phyloP scores from a whole-genome alignment of 1,139 yeast genomes.

The Yamadazyma atlantica region DNA sequence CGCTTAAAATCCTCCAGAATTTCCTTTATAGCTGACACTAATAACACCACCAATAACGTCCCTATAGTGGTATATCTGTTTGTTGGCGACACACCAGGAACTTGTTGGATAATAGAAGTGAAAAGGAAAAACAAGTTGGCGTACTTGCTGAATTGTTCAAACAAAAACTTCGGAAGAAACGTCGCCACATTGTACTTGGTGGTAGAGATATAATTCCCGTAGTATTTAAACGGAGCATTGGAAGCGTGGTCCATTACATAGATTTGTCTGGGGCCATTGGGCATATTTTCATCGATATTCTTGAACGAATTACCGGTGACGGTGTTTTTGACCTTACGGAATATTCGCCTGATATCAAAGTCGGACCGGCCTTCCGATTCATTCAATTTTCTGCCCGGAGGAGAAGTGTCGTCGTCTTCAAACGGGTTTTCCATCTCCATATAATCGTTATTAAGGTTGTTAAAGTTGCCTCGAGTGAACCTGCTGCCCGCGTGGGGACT shows the following conservation, averaged over 20 bases:
- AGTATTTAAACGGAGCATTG: slow-evolving; percentile 58
- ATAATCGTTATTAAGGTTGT: slow-evolving; percentile 13
- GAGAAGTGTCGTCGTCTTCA: slow-evolving; percentile 25
- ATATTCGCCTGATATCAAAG: slow-evolving; percentile 17
- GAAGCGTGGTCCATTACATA: slow-evolving; percentile 60
- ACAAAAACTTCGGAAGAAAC: slow-evolving; percentile 88
- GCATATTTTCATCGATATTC: slow-evolving; percentile 6
- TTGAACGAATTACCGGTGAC: slow-evolving; percentile 10
- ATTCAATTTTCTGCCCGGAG: slow-evolving; percentile 7
- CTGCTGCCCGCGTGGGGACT: too few relatives aligned
- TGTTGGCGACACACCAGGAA: slow-evolving; percentile 95
- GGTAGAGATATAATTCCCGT: slow-evolving; percentile 87
- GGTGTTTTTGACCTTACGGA: slow-evolving; percentile 9
- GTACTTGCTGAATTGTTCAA: slow-evolving; percentile 95
- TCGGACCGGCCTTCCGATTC: slow-evolving; percentile 11
- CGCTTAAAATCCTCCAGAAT: slow-evolving; percentile 88
- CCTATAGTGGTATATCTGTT: slow-evolving; percentile 95
- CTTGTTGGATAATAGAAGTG: slow-evolving; percentile 94
- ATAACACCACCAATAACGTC: slow-evolving; percentile 76
- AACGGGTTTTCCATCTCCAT: slow-evolving; percentile 31
- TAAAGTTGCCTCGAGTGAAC: too few relatives aligned
- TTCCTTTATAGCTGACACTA: slow-evolving; percentile 92
- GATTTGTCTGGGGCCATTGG: slow-evolving; percentile 60
- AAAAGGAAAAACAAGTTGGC: slow-evolving; percentile 92
- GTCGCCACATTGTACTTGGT: slow-evolving; percentile 96